Base-by-base conservation (phyloP, 2,329 filamentous ascomycete species). In the Clathrospora elynae region DNA sequence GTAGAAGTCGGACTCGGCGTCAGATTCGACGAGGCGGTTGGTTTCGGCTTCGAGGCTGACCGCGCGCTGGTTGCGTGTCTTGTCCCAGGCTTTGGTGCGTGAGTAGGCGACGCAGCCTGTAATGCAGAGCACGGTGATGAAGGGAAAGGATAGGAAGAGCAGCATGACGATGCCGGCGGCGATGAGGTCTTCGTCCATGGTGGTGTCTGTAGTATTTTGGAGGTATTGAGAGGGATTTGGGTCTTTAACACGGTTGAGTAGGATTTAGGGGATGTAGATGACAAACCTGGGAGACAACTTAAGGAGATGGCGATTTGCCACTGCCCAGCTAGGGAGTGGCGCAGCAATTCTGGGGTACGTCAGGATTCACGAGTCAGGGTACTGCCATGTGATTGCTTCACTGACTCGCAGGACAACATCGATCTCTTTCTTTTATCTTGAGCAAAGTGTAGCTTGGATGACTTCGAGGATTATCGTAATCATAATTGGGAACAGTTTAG, bases 41-140 rank as follows among this genome's bases (percentile, higher is more conserved):
- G 52, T 49, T 33, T 62, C 55, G 3, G 55, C 48, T 29, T 66
- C 62, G 35, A 61, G 56, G 13, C 49, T 51, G 29, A 59, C 47
- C 36, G 46, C 33, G 18, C 49, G 48, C 45, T 58, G 55, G 34
- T 55, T 64, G 45, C 61, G 60, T 20, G 48, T 44, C 25, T 59
- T 60, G 47, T 66, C 61, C 62, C 62, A 66, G 16, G 53, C 53
- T 44, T 64, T 64, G 44, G 62, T 65, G 53, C 62, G 62, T 20
- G 49, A 49, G 45, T 65, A 64, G 26, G 62, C 59, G 26, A 62
- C 43, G 46, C 55, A 56, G 35, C 49, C 44, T 4, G 57, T 62
- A 17, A 56, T 55, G 49, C 54, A 35, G 33, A 59, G 36, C 36
- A 62, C 53, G 13, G 55, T 43, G 29, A 57, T 32, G 32, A 62